Conservation (phyloP, 2,329 filamentous ascomycete species). For the Cladophialophora immunda region DNA sequence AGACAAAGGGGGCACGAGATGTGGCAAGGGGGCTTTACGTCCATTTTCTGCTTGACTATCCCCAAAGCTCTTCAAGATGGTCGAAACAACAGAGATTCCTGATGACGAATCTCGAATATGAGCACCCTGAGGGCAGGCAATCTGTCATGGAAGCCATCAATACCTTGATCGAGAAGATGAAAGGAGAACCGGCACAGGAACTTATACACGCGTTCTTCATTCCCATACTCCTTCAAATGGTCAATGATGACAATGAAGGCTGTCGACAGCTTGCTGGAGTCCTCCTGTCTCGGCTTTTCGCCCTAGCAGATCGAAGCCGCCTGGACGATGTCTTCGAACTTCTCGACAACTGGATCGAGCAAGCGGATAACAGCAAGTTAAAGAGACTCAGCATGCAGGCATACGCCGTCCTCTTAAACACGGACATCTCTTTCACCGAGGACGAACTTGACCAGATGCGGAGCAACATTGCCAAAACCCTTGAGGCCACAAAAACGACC, state of each 20-base stretch:
- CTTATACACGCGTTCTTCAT: conserved; percentile 83
- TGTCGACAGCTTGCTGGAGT: conserved; percentile 84
- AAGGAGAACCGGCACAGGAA: conserved; percentile 82
- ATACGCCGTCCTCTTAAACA: conserved; percentile 84
- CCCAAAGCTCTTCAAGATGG: conserved; percentile 89
- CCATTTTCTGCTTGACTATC: conserved; percentile 93
- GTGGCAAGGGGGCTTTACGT: conserved; percentile 89
- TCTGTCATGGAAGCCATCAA: conserved; percentile 94
- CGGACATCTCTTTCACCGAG: conserved; percentile 68
- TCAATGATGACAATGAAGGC: conserved; percentile 86
- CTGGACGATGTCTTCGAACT: conserved; percentile 74
- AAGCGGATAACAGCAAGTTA: conserved; percentile 75
- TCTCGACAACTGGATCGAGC: conserved; percentile 77
- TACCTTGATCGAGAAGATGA: conserved; percentile 83
- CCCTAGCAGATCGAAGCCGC: conserved; percentile 76
- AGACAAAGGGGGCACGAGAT: conserved; percentile 86
- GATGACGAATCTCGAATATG: conserved; percentile 88
- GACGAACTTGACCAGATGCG: conserved; percentile 45
- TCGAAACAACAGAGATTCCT: conserved; percentile 88
- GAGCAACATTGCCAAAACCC: conserved; percentile 23
- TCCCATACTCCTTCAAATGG: conserved; percentile 82
- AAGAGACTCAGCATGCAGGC: conserved; percentile 78
- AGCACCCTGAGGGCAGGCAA: conserved; percentile 84
- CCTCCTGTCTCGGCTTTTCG: conserved; percentile 82
- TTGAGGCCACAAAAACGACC: conserved; percentile 41